Evolutionary conservation across 1,284 basidiomycete species (phyloP), one percentile per base, ranked within the genome.

Genomic region (Tilletia setariae): DNA sequence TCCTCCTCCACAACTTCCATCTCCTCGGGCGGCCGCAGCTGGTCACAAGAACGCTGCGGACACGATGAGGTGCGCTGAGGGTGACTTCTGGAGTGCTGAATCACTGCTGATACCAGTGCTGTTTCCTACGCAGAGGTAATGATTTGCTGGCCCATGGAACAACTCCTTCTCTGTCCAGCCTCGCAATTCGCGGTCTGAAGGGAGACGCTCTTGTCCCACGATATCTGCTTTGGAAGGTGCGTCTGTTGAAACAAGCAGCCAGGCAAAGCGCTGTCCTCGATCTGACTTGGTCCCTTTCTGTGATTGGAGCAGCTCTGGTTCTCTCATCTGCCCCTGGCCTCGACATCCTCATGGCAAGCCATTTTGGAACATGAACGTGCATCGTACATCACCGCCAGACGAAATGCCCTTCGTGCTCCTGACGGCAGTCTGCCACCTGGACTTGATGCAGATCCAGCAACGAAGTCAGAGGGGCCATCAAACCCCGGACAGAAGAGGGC

Each of bases 351-450:
- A 1, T 61, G 56, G 56, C 28, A 61, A 32, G 56, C n/a, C 13
- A 61, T 61, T 21, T 30, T 61, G 13, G 56, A 61, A 8, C 8
- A 61, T 32, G 56, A 61, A 30, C 56, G 56, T 2, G 25, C 56
- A 30, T 32, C 56, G 4, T 66, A 66, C 35, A 23, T n/a, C 25
- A 23, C 23, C 11, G 32, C 16, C 19, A 30, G 65, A n/a, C 25
- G 42, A 40, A 43, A 67, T 25, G 59, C 46, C 59, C 62, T 67
- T 15, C 46, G 59, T 15, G 66, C 66, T 16, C 66, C 66, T 9
- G 66, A 67, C 61, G 66, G 66, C 23, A 67, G 44, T 16, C 44
- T 67, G 15, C 66, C 66, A 13, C 56, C 56, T 9, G 64, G 49
- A 30, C 64, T 65, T 6, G 64, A 65, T 47, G 64, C n/a, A 30